Conservation (phyloP, 352 stramenopile genomes). For the Thraustochytrium striatum region DNA sequence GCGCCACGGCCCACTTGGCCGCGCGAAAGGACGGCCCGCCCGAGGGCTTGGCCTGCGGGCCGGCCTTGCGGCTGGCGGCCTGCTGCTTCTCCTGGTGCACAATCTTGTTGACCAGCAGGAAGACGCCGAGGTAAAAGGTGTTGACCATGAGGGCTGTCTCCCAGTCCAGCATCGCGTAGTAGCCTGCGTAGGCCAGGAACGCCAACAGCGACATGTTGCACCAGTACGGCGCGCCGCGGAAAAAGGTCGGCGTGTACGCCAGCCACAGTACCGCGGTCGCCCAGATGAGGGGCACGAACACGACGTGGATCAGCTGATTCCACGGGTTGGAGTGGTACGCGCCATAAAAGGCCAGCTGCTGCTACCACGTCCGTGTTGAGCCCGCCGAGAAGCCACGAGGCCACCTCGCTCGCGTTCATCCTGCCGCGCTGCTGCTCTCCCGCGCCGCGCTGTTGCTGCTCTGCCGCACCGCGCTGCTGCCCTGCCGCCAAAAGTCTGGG, state of each 20-base stretch:
- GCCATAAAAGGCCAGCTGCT: slow-evolving; percentile 56
- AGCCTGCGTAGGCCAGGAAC: slow-evolving; percentile 54
- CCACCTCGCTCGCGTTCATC: too few species aligned
- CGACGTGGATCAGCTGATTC: slow-evolving; percentile 60
- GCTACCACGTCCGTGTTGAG: too few species aligned
- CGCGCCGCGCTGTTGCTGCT: too few species aligned
- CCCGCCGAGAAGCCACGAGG: too few species aligned
- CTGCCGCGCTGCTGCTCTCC: too few species aligned
- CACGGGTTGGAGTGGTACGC: slow-evolving; percentile 57
- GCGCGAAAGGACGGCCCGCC: neutral
- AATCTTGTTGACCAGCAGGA: slow-evolving; percentile 48
- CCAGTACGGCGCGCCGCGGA: neutral
- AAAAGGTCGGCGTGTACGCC: neutral
- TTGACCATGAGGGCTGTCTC: slow-evolving; percentile 51
- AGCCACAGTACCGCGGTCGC: slow-evolving; percentile 29
- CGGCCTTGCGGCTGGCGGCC: neutral
- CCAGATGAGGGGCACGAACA: slow-evolving; percentile 50
- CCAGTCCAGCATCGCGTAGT: slow-evolving; percentile 45
- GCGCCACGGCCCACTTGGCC: neutral
- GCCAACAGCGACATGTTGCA: slow-evolving; percentile 43
- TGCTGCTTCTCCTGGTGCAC: neutral
- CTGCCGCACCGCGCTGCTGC: too few species aligned
- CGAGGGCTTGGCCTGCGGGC: neutral
- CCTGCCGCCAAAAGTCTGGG: too few species aligned
- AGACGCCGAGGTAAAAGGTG: slow-evolving; percentile 55